These are phyloP conservation scores for Aspergillus niger DNA, from an alignment of 2,329 filamentous ascomycete species.

Conservation along the genomic window DNA sequence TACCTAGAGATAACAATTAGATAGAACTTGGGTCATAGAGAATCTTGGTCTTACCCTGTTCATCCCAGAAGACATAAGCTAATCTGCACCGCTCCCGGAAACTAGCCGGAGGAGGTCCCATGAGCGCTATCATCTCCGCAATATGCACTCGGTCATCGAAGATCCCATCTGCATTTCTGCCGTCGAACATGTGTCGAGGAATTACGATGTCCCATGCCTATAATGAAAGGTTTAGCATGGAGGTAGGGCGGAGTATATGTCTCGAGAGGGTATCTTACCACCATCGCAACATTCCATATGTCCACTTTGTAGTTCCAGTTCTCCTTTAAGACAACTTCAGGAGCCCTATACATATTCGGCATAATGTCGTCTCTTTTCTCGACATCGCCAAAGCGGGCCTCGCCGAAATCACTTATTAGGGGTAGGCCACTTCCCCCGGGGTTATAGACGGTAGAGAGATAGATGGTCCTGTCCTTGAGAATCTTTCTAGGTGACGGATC, in stretches of 20 bases:
- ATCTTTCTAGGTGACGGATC: background rate
- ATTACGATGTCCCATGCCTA: background rate
- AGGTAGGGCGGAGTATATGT: background rate
- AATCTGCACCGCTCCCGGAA: slow-evolving; percentile 16
- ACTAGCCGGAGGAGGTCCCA: slow-evolving; percentile 17
- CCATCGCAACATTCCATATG: slow-evolving; percentile 1
- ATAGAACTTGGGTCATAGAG: accelerated
- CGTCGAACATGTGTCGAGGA: background rate
- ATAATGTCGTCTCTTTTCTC: slow-evolving; percentile 23
- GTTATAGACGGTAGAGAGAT: background rate
- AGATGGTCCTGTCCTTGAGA: background rate
- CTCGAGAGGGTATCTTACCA: background rate
- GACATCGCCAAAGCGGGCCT: slow-evolving; percentile 8
- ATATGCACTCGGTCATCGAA: slow-evolving; percentile 26
- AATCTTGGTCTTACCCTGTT: background rate
- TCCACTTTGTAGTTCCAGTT: background rate
- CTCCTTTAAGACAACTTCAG: background rate
- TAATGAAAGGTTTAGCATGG: background rate
- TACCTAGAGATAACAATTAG: background rate
- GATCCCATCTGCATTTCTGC: slow-evolving; percentile 19
- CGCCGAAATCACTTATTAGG: slow-evolving; percentile 7
- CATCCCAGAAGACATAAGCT: background rate
- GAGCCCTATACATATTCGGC: background rate
- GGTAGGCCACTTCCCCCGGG: slow-evolving; percentile 1
- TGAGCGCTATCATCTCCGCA: slow-evolving; percentile 26